Evolutionary conservation across 1,284 basidiomycete genomes (phyloP).

Genomic region (Cryptococcus jaspeensis): DNA sequence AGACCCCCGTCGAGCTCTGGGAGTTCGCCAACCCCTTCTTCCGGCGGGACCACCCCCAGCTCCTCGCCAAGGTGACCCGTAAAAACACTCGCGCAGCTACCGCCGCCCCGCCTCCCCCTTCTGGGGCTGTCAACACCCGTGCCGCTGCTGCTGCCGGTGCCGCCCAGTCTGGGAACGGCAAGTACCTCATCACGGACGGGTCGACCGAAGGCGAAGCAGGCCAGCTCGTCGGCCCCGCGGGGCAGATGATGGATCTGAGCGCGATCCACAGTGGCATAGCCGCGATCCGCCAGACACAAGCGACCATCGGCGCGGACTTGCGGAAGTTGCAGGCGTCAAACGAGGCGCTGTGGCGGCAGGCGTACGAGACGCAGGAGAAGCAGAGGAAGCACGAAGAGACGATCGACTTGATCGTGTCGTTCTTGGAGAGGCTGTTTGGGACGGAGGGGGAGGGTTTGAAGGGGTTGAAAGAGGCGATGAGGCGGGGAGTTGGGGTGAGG

Average conservation of each 20-base stretch:
- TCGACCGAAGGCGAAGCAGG: constrained; percentile 41
- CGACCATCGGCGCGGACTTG: constrained; percentile 80
- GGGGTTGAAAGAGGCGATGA: constrained; percentile 45
- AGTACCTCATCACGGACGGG: constrained; percentile 46
- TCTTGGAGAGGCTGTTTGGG: constrained; percentile 90
- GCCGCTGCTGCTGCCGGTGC: constrained; percentile 26
- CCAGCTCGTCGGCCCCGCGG: constrained; percentile 23
- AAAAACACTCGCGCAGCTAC: constrained; percentile 58
- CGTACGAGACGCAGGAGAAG: constrained; percentile 71
- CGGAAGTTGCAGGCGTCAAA: constrained; percentile 86
- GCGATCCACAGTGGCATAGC: constrained; percentile 66
- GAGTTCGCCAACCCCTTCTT: constrained; percentile 92
- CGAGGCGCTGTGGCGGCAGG: constrained; percentile 88
- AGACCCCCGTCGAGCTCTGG: constrained; percentile 83
- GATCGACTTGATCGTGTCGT: constrained; percentile 93
- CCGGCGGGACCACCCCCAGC: constrained; percentile 81
- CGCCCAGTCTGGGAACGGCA: constrained; percentile 7
- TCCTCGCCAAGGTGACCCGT: constrained; percentile 83
- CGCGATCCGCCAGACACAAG: constrained; percentile 87
- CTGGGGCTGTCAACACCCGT: constrained; percentile 23
- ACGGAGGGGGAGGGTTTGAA: constrained; percentile 48
- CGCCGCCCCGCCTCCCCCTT: constrained; percentile 13
- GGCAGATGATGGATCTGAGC: constrained; percentile 37
- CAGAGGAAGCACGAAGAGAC: constrained; percentile 93
- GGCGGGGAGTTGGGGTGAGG: constrained; percentile 27